A percentile compares a stretch with the other conserved stretches of the same genome.
phyloP scores from a whole-genome alignment of 2,329 filamentous ascomycete genomes.

The Arachnomyces sp. region DNA sequence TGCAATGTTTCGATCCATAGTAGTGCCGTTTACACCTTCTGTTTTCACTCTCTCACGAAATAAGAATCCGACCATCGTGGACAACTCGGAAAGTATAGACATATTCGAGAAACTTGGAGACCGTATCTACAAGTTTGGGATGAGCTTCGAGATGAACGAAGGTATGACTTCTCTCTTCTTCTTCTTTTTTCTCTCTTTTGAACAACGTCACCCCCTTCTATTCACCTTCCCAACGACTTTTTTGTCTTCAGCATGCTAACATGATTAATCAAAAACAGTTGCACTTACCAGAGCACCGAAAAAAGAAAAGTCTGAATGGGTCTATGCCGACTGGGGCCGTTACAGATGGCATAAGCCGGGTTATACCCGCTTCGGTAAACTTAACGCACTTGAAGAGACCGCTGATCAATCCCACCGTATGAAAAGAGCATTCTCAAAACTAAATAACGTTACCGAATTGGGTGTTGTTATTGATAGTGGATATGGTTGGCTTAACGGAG shows the following conservation, averaged over 20 bases:
- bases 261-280: constrained; percentile 16
- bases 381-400: constrained; percentile 54
- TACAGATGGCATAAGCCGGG: constrained; percentile 57
- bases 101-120: constrained; percentile 56
- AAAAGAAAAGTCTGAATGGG: constrained; percentile 49
- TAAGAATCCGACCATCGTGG: constrained; percentile 4
- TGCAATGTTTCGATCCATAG: constrained; percentile 54
- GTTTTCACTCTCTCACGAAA: too few species aligned
- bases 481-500: constrained; percentile 59
- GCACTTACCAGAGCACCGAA: constrained; percentile 31
- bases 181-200: not conserved
- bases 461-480: constrained; percentile 61
- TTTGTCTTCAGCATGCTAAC: constrained; percentile 23
- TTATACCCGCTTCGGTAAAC: constrained; percentile 52
- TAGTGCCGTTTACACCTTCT: constrained; percentile 55
- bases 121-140: constrained; percentile 56
- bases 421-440: constrained; percentile 52
- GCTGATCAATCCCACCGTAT: constrained; percentile 58
- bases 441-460: constrained; percentile 53
- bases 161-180: constrained; percentile 24
- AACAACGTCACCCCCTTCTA: too few species aligned
- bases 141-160: constrained; percentile 62
- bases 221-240: too few species aligned
- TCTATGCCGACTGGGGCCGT: constrained; percentile 55
- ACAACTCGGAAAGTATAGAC: constrained; percentile 11